phyloP scores from a whole-genome alignment of 805 yeast species.

The Blastobotrys attinorum region DNA sequence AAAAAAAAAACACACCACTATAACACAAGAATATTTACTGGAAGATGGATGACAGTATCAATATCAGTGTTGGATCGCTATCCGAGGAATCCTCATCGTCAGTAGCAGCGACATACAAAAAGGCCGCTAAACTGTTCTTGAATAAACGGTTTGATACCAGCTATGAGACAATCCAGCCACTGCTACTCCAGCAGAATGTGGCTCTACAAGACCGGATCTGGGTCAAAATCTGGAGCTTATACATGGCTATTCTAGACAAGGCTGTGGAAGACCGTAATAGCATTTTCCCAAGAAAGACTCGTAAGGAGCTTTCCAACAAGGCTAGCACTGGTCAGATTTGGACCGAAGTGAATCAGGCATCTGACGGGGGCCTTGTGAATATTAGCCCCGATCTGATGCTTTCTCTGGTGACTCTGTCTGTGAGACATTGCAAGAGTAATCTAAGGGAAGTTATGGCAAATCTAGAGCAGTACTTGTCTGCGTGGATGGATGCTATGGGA shows the following conservation, averaged over 20 bases:
- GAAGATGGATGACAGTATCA: neutral
- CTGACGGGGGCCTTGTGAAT: constrained; percentile 1
- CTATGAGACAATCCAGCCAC: constrained; percentile 7
- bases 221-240: constrained; percentile 16
- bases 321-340: constrained; percentile 5
- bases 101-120: constrained; percentile 10
- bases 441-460: neutral
- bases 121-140: constrained; percentile 15
- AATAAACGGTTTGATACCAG: constrained; percentile 12
- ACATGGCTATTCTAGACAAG: constrained; percentile 13
- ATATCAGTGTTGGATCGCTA: neutral
- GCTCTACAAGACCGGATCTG: constrained; percentile 4
- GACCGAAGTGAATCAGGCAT: constrained; percentile 1
- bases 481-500: constrained; percentile 3
- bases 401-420: constrained; percentile 4
- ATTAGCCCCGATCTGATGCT: constrained; percentile 6
- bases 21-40: neutral
- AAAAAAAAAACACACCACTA: neutral
- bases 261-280: constrained; percentile 7
- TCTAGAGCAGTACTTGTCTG: constrained; percentile 6
- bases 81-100: neutral
- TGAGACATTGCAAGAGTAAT: constrained; percentile 1
- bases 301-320: constrained; percentile 1
- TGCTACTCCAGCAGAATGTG: constrained; percentile 3
- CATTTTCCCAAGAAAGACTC: constrained; percentile 4